Base-by-base conservation (phyloP, 495 filamentous ascomycete genomes). In the Trichocladium antarcticum region DNA sequence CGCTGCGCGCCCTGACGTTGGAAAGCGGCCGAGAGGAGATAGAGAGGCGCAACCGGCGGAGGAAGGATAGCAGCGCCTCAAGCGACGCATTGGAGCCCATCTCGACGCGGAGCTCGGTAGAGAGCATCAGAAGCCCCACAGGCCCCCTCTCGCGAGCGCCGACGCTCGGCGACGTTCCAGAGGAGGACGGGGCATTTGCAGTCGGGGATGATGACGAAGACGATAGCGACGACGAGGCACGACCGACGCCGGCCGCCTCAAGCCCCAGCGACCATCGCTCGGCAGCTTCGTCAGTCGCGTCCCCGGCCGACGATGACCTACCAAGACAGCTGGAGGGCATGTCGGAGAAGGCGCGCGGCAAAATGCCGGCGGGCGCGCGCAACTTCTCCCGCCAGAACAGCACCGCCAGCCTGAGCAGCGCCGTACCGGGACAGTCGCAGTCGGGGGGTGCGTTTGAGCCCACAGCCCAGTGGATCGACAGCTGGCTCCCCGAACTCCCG, bases 281-380 rank as follows among this genome's bases (percentile, higher is more conserved):
- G 6, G 75, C 79, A 14, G 76, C 82, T 15, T 79, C 81, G 6
- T 94, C 88, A 0, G 81, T 85, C 14, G 88, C 79, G 0, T 76
- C 77, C 1, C 52, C 57, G 15, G 42, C 32, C 1, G 67, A 77
- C 1, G 92, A 94, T 48, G 82, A 84, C 20, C 77, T 95, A 10
- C 87, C 89, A n/a, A 70, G 82, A 29, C 90, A 96, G 57, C 61
- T 93, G n/a, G 79, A 87, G 40, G 90, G 88, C 40, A 99, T 97
- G 88, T 95, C 90, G 9, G 92, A 99, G 64, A 99, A 97, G 60
- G 93, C 92, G 21, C 73, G 92, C 41, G 92, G 92, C 7, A 99
- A 99, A 63, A 87, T 92, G 79, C 93, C 93, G n/a, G 88, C 85
- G 9, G 84, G 86, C 3, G 75, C 85, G 34, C 74, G 76, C 9